These are phyloP conservation scores for Dictyostelium citrinum DNA, from an alignment of 78 protist genomes.

Conservation along the genomic window DNA sequence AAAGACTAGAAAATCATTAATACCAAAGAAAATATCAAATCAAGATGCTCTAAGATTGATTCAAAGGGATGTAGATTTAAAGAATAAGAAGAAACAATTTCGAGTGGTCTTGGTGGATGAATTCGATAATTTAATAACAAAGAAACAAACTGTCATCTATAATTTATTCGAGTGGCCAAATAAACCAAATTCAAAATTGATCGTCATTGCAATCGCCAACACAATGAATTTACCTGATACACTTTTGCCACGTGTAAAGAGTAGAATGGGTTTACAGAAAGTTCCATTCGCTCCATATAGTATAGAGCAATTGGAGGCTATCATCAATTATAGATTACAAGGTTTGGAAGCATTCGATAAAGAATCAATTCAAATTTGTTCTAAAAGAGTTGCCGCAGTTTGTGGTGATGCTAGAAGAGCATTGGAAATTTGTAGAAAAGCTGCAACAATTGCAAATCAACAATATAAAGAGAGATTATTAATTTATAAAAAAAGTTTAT, in stretches of 20 bases:
- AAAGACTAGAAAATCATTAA: not conserved
- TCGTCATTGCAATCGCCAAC: slow-evolving; percentile 75
- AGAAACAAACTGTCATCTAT: slow-evolving; percentile 81
- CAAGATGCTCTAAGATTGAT: not conserved
- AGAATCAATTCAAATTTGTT: slow-evolving; percentile 51
- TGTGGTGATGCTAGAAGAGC: slow-evolving; percentile 82
- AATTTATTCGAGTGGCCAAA: slow-evolving; percentile 89
- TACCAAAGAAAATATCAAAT: not conserved
- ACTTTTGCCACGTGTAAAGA: slow-evolving; percentile 39
- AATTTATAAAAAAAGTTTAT: not conserved
- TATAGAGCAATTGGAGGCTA: slow-evolving; percentile 10
- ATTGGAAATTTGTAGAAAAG: slow-evolving; percentile 67
- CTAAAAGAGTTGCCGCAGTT: slow-evolving; percentile 46
- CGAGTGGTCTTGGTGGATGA: slow-evolving; percentile 83
- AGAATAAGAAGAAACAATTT: not conserved
- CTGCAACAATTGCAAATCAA: slow-evolving; percentile 20
- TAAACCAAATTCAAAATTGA: slow-evolving; percentile 5
- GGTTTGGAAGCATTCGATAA: slow-evolving; percentile 65
- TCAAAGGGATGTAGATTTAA: not conserved
- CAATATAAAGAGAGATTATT: not conserved
- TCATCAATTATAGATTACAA: slow-evolving; percentile 47
- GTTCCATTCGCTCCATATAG: slow-evolving; percentile 40
- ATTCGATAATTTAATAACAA: slow-evolving; percentile 80
- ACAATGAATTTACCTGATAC: slow-evolving; percentile 79
- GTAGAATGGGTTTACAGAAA: slow-evolving; percentile 48